Conservation (phyloP, 2,329 filamentous ascomycete genomes). For the Fonsecaea multimorphosa region DNA sequence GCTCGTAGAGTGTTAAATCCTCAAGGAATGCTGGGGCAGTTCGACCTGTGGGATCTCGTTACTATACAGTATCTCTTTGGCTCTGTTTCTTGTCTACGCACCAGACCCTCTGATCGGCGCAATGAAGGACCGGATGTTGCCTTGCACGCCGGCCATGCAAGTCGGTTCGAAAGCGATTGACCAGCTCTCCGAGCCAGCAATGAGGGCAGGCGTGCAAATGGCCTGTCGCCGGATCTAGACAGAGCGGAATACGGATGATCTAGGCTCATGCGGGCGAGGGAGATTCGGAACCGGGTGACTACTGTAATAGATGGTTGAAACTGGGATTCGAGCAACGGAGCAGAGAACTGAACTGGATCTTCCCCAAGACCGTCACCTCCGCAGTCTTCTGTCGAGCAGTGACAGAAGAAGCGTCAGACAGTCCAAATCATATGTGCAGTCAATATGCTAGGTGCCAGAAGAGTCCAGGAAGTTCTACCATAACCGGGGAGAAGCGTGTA, state of each 20-base stretch:
- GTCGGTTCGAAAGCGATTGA: slow-evolving; percentile 13
- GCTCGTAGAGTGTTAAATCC: slow-evolving; percentile 60
- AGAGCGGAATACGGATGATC: slow-evolving; percentile 9
- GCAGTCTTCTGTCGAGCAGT: slow-evolving; percentile 16
- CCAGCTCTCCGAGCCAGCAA: slow-evolving; percentile 24
- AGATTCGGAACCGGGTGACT: slow-evolving; percentile 15
- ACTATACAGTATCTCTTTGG: slow-evolving; percentile 5
- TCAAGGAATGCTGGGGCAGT: slow-evolving; percentile 57
- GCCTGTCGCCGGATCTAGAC: not conserved
- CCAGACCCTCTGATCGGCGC: slow-evolving; percentile 38
- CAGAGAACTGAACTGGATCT: slow-evolving; percentile 10
- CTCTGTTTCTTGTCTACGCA: slow-evolving; percentile 23
- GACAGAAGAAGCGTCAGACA: slow-evolving; percentile 11
- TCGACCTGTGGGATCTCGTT: slow-evolving; percentile 33
- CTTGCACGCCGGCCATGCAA: slow-evolving; percentile 40
- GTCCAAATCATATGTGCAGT: slow-evolving; percentile 7
- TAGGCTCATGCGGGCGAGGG: slow-evolving; percentile 20
- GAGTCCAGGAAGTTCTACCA: slow-evolving; percentile 6
- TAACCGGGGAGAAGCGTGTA: slow-evolving; percentile 6
- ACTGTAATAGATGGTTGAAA: slow-evolving; percentile 15
- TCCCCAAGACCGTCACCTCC: slow-evolving; percentile 14
- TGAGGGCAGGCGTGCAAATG: not conserved
- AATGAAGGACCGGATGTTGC: slow-evolving; percentile 38
- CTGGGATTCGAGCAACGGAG: slow-evolving; percentile 7
- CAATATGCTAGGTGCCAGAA: not conserved